These are phyloP conservation scores for Xanthoconium purpureum DNA, from an alignment of 768 basidiomycete genomes.

Conservation along the genomic window DNA sequence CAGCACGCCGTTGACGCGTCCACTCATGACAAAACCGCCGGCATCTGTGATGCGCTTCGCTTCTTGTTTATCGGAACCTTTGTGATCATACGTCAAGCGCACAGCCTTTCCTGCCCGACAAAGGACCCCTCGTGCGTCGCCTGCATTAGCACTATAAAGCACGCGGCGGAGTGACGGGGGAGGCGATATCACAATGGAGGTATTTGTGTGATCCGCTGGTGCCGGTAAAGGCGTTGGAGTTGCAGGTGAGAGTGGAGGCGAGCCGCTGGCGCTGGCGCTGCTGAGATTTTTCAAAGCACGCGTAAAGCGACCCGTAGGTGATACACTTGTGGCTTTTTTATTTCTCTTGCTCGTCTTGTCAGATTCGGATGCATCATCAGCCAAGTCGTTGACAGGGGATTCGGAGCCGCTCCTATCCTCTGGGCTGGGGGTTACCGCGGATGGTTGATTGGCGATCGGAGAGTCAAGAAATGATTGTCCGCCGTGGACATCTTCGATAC, in stretches of 20 bases:
- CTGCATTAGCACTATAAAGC: slow-evolving; percentile 93
- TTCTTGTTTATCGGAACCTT: slow-evolving; percentile 95
- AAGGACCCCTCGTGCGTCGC: slow-evolving; percentile 92
- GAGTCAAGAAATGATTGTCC: slow-evolving; percentile 61
- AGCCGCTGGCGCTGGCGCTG: slow-evolving; percentile 30
- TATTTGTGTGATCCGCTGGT: slow-evolving; percentile 32
- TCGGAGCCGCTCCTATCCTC: slow-evolving; percentile 41
- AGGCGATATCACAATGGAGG: slow-evolving; percentile 38
- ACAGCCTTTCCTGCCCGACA: slow-evolving; percentile 89
- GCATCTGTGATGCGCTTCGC: slow-evolving; percentile 97
- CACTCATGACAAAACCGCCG: slow-evolving; percentile 98
- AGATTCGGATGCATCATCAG: slow-evolving; percentile 31
- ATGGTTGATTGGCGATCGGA: slow-evolving; percentile 21
- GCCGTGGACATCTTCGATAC: slow-evolving; percentile 80
- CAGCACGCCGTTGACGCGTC: slow-evolving; percentile 94
- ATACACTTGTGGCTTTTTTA: slow-evolving; percentile 40
- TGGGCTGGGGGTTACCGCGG: slow-evolving; percentile 33
- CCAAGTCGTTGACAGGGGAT: slow-evolving; percentile 45
- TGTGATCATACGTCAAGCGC: slow-evolving; percentile 96
- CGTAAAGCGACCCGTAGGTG: slow-evolving; percentile 49
- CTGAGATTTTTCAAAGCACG: slow-evolving; percentile 55
- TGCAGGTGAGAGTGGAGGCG: slow-evolving; percentile 16
- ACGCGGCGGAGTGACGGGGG: slow-evolving; percentile 62
- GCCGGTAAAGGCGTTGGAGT: slow-evolving; percentile 3
- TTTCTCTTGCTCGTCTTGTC: slow-evolving; percentile 37